These are phyloP conservation scores for Graphium sp. DNA, from an alignment of 2,329 filamentous ascomycete genomes.

Conservation along the genomic window DNA sequence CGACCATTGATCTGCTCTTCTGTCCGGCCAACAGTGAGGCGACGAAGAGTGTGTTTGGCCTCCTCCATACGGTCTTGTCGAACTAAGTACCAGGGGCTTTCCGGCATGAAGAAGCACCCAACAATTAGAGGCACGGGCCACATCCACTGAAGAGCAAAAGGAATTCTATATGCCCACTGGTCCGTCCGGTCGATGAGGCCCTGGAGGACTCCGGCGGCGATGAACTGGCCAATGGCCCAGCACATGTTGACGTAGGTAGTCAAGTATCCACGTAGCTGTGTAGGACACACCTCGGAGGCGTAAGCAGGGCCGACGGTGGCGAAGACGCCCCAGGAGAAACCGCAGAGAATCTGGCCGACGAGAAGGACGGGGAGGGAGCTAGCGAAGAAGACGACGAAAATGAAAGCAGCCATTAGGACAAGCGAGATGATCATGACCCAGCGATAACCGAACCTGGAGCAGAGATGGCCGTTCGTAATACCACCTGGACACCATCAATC, in stretches of 20 bases:
- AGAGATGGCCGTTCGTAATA: conserved; percentile 26
- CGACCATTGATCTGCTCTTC: conserved; percentile 50
- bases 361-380: conserved; percentile 18
- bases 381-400: conserved; percentile 29
- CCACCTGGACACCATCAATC: no score
- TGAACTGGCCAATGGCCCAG: conserved; percentile 26
- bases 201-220: conserved; percentile 21
- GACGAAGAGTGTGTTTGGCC: conserved; percentile 47
- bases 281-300: conserved; percentile 23
- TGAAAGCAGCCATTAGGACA: conserved; percentile 18
- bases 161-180: conserved; percentile 17
- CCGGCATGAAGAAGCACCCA: conserved; percentile 11
- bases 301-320: conserved; percentile 26
- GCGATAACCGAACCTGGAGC: conserved; percentile 24
- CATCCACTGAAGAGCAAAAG: conserved; percentile 18
- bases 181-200: conserved; percentile 15
- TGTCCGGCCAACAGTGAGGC: conserved; percentile 33
- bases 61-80: conserved; percentile 46
- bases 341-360: conserved; percentile 24
- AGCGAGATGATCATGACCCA: conserved; percentile 24
- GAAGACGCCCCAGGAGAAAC: conserved; percentile 27
- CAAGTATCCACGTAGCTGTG: conserved; percentile 22
- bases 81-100: conserved; percentile 39
- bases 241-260: conserved; percentile 28
- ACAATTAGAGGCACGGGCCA: conserved; percentile 13